Percentiles rank a stretch among this genome's conserved stretches.
phyloP scores from a whole-genome alignment of 306 rosid genomes.

The Pueraria montana region DNA sequence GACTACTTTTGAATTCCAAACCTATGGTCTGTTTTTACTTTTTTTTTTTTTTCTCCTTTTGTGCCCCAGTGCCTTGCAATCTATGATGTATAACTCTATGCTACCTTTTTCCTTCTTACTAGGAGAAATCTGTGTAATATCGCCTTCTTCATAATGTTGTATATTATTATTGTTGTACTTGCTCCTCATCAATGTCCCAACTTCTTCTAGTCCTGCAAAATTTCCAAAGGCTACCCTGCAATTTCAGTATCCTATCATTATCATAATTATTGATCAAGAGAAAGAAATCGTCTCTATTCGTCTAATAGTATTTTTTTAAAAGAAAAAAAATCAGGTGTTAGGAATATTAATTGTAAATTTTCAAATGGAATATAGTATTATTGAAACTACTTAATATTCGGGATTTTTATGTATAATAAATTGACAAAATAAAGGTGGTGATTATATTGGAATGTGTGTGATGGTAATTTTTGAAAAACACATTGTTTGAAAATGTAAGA shows the following conservation, averaged over 20 bases:
- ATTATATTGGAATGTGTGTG: background rate
- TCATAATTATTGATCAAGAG: background rate
- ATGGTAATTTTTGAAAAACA: background rate
- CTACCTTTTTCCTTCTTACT: constrained; percentile 27
- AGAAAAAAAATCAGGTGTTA: background rate
- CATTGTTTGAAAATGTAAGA: background rate
- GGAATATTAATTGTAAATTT: background rate
- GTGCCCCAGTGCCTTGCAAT: constrained; percentile 25
- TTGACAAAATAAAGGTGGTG: background rate
- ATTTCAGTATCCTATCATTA: background rate
- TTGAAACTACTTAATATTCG: background rate
- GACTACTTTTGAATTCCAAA: constrained; percentile 65
- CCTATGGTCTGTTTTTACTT: constrained; percentile 31
- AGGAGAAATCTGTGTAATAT: constrained; percentile 39
- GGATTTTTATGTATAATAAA: background rate
- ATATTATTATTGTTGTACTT: constrained; percentile 38
- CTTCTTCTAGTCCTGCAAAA: constrained; percentile 7
- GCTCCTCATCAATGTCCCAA: constrained; percentile 11
- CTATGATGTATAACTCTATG: constrained; percentile 38
- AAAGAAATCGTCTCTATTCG: background rate
- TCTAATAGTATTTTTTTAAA: background rate
- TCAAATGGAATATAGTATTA: background rate
- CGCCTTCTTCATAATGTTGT: constrained; percentile 46
- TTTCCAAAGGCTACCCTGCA: background rate
- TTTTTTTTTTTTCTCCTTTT: background rate